A percentile compares a stretch with the other conserved stretches of the same genome.
These are phyloP conservation scores for Wallacemonas rigidus DNA, from an alignment of 208 protist genomes.

Conservation along the genomic window DNA sequence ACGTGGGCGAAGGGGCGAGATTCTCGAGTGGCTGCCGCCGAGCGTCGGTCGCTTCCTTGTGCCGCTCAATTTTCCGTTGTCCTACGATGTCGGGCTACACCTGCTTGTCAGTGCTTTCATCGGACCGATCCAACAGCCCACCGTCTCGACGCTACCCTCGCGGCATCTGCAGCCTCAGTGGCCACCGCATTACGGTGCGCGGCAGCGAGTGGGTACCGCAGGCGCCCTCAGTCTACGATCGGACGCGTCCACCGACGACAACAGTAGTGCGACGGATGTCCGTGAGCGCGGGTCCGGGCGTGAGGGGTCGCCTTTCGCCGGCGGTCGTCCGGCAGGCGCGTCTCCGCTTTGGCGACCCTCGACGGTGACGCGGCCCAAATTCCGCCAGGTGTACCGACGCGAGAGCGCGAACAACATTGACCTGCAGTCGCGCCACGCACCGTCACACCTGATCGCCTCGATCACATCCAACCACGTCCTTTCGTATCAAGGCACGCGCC, in stretches of 20 bases:
- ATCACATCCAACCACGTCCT: slow-evolving; percentile 87
- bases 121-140: slow-evolving; percentile 81
- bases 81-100: slow-evolving; percentile 66
- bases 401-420: slow-evolving; percentile 69
- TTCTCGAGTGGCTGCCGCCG: slow-evolving; percentile 45
- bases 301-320: background rate
- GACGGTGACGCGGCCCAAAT: slow-evolving; percentile 1
- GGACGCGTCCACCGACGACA: slow-evolving; percentile 56
- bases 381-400: slow-evolving; percentile 71
- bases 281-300: slow-evolving; percentile 4
- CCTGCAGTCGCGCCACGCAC: slow-evolving; percentile 41
- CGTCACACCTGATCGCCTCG: slow-evolving; percentile 57
- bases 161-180: slow-evolving; percentile 78
- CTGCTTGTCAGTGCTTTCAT: slow-evolving; percentile 73
- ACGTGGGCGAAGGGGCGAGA: slow-evolving; percentile 58
- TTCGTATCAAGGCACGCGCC: slow-evolving; percentile 83
- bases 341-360: background rate
- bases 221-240: background rate
- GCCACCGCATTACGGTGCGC: slow-evolving; percentile 61
- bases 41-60: slow-evolving; percentile 46
- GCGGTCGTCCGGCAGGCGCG: slow-evolving; percentile 20
- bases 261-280: slow-evolving; percentile 61
- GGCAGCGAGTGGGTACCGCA: background rate
- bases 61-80: slow-evolving; percentile 41
- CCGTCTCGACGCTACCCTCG: slow-evolving; percentile 57